Evolutionary conservation across 768 basidiomycete genomes (phyloP).

Genomic region (Flagelloscypha sp.): DNA sequence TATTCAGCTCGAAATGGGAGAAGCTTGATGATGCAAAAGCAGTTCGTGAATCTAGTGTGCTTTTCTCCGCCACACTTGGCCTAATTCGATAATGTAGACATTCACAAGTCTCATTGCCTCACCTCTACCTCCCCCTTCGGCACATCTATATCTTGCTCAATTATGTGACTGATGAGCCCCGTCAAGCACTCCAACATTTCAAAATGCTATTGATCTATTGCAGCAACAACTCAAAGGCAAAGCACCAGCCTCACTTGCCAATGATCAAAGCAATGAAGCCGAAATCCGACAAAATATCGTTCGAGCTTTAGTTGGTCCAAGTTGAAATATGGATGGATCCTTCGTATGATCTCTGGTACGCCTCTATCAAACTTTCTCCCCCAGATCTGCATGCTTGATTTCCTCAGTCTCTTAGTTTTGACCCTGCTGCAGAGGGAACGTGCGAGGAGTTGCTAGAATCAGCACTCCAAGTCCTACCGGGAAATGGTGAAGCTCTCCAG

Average conservation of each 20-base stretch:
- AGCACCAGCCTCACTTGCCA: slow-evolving; percentile 38
- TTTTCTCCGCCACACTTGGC: background rate
- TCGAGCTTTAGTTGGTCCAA: slow-evolving; percentile 75
- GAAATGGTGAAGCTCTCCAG: slow-evolving; percentile 73
- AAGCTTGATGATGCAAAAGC: slow-evolving; percentile 62
- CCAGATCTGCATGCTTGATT: background rate
- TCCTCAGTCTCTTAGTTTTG: slow-evolving; percentile 45
- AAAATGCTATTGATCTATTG: slow-evolving; percentile 70
- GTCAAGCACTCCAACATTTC: slow-evolving; percentile 62
- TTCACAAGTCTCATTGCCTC: slow-evolving; percentile 48
- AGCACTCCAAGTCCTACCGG: slow-evolving; percentile 68
- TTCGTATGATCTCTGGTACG: slow-evolving; percentile 77
- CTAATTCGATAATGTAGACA: slow-evolving; percentile 32
- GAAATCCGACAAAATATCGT: slow-evolving; percentile 65
- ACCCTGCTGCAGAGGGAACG: slow-evolving; percentile 70
- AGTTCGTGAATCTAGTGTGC: slow-evolving; percentile 33
- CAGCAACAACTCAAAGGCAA: slow-evolving; percentile 68
- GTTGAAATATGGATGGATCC: slow-evolving; percentile 97
- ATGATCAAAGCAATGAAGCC: slow-evolving; percentile 37
- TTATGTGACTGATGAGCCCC: slow-evolving; percentile 71
- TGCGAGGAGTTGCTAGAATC: slow-evolving; percentile 69
- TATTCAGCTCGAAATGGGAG: slow-evolving; percentile 69
- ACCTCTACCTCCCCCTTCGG: slow-evolving; percentile 59
- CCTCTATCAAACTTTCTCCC: slow-evolving; percentile 2
- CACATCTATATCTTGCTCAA: slow-evolving; percentile 86